phyloP scores from a whole-genome alignment of 2,329 filamentous ascomycete species.

The Cercospora sojina region DNA sequence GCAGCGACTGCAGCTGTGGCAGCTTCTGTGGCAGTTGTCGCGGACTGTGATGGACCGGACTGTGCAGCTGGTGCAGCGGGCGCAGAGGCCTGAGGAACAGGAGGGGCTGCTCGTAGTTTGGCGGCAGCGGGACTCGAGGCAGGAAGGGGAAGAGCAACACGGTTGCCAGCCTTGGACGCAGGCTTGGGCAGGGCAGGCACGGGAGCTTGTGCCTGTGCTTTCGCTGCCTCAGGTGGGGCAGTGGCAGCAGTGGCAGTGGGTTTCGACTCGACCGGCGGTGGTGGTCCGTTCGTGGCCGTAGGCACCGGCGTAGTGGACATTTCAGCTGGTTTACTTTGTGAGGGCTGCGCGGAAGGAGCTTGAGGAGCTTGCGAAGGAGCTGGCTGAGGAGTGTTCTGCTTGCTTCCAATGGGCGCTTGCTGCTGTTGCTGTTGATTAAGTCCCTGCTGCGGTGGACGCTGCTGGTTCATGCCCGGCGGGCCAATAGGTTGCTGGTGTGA shows the following conservation, averaged over 20 bases:
- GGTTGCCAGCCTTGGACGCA: slow-evolving; percentile 46
- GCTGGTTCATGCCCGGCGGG: slow-evolving; percentile 42
- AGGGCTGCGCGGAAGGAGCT: slow-evolving; percentile 20
- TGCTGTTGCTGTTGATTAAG: slow-evolving; percentile 40
- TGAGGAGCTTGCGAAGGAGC: slow-evolving; percentile 24
- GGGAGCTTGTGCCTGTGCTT: slow-evolving; percentile 36
- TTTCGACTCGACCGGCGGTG: slow-evolving; percentile 68
- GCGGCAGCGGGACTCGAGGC: slow-evolving; percentile 38
- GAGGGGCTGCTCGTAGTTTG: slow-evolving; percentile 23
- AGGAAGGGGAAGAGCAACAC: slow-evolving; percentile 62
- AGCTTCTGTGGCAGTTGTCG: slow-evolving; percentile 64
- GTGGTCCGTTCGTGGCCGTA: slow-evolving; percentile 44
- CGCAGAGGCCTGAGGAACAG: slow-evolving; percentile 12
- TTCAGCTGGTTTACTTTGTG: slow-evolving; percentile 36
- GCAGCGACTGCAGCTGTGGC: slow-evolving; percentile 76
- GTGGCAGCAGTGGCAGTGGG: slow-evolving; percentile 60
- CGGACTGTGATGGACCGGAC: slow-evolving; percentile 21
- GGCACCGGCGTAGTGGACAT: slow-evolving; percentile 46
- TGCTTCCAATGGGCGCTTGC: slow-evolving; percentile 37
- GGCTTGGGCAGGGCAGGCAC: slow-evolving; percentile 36
- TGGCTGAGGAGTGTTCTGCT: slow-evolving; percentile 39
- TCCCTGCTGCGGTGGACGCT: slow-evolving; percentile 42
- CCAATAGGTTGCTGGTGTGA: slow-evolving; percentile 53
- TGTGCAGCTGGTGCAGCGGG: slow-evolving; percentile 16
- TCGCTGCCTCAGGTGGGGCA: slow-evolving; percentile 49